Percentiles rank a stretch among this genome's conserved stretches.
Evolutionary conservation across 495 filamentous ascomycete genomes (phyloP).

Genomic region (Talaromyces liani): DNA sequence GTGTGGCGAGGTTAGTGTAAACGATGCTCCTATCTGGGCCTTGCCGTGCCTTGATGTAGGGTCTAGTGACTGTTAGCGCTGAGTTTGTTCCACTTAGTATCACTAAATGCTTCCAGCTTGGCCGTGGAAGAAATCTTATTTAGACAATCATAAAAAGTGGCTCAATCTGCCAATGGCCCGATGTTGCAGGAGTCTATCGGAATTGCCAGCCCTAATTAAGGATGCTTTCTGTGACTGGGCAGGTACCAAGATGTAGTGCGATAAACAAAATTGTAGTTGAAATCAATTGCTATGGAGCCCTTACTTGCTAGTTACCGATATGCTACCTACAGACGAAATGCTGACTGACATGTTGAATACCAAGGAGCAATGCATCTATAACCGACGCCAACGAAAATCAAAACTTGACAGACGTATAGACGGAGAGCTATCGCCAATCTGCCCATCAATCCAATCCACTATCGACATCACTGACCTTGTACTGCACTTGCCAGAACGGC

Average conservation of each 20-base stretch:
- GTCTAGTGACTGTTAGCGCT: not conserved
- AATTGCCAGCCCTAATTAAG: not conserved
- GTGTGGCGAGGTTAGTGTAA: not conserved
- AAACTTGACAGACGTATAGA: not conserved
- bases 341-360: not conserved
- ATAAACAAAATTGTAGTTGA: not conserved
- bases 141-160: not conserved
- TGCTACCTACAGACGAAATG: not conserved
- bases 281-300: not conserved
- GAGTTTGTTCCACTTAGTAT: not conserved
- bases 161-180: not conserved
- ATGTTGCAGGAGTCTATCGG: not conserved
- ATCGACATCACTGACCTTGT: not conserved
- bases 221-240: not conserved
- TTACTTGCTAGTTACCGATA: not conserved
- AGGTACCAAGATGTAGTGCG: not conserved
- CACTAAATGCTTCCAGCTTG: not conserved
- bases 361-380: not conserved
- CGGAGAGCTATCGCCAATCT: not conserved
- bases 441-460: not conserved
- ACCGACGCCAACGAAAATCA: not conserved
- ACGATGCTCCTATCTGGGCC: not conserved
- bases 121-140: not conserved
- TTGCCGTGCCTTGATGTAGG: not conserved
- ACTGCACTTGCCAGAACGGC: conserved; percentile 4